Evolutionary conservation across 108 stramenopile species (phyloP).

Genomic region (Nitzschia sp.): DNA sequence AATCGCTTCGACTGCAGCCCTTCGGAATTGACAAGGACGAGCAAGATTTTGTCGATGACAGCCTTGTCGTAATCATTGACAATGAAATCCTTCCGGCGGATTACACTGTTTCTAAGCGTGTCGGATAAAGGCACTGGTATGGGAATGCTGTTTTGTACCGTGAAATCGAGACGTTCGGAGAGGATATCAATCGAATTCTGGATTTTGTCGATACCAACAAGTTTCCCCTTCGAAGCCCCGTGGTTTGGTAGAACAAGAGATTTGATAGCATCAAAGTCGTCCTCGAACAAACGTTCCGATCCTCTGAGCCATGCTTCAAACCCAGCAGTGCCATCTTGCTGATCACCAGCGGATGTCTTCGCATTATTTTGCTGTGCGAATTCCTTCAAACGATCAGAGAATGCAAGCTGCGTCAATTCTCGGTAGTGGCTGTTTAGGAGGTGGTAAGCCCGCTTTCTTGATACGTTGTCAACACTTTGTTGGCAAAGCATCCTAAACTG

Average conservation of each 20-base stretch:
- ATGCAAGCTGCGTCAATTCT: constrained; percentile 86
- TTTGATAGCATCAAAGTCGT: constrained; percentile 81
- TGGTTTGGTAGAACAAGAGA: constrained; percentile 53
- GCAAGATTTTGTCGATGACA: constrained; percentile 91
- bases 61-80: constrained; percentile 86
- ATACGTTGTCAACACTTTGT: constrained; percentile 95
- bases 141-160: constrained; percentile 95
- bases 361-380: constrained; percentile 45
- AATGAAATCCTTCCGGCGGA: constrained; percentile 78
- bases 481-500: constrained; percentile 96
- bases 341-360: constrained; percentile 28
- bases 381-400: constrained; percentile 82
- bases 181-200: constrained; percentile 91
- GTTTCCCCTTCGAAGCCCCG: constrained; percentile 40
- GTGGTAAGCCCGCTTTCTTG: constrained; percentile 89
- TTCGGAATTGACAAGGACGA: constrained; percentile 92
- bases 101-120: constrained; percentile 76
- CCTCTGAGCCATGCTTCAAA: constrained; percentile 65
- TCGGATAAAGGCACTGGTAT: constrained; percentile 85
- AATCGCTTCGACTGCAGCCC: constrained; percentile 57
- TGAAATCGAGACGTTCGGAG: constrained; percentile 94
- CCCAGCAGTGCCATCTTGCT: constrained; percentile 57
- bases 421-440: constrained; percentile 71
- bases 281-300: constrained; percentile 66
- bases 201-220: constrained; percentile 80